Evolutionary conservation across 2,329 filamentous ascomycete species (phyloP).

Genomic region (Diaporthe amygdali): DNA sequence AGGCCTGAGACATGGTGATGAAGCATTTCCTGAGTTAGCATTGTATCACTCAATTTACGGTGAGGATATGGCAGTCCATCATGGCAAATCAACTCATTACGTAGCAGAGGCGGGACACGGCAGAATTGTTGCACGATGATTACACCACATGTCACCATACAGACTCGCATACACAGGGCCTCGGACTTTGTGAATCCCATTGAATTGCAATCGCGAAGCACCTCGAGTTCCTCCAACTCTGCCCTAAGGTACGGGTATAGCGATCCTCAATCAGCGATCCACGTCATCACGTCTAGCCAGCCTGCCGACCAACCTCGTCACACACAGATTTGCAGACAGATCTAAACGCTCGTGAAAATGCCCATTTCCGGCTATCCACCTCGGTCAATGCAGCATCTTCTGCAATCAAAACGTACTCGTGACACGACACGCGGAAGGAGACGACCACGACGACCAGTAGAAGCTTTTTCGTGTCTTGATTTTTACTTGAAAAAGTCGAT

Average conservation of each 20-base stretch:
- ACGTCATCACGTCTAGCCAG: constrained; percentile 61
- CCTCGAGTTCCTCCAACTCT: constrained; percentile 41
- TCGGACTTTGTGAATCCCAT: constrained; percentile 54
- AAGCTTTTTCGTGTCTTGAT: constrained; percentile 35
- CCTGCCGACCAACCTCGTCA: constrained; percentile 19
- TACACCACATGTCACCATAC: constrained; percentile 2
- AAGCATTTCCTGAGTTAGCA: neutral
- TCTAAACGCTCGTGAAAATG: constrained; percentile 60
- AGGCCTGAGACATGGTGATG: neutral
- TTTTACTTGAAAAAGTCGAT: constrained; percentile 38
- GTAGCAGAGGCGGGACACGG: neutral
- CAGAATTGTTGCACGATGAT: neutral
- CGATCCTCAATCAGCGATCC: constrained; percentile 68
- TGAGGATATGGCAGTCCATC: neutral
- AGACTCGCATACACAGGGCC: neutral
- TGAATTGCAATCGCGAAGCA: constrained; percentile 64
- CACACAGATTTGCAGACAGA: constrained; percentile 21
- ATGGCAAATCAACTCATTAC: neutral
- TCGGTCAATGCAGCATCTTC: constrained; percentile 48
- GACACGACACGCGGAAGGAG: constrained; percentile 47
- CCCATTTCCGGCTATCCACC: constrained; percentile 64
- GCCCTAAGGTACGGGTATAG: constrained; percentile 60
- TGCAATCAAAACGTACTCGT: constrained; percentile 46
- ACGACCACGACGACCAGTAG: constrained; percentile 50
- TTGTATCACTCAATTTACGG: neutral